Conservation (phyloP, 345 rosid genomes). For the Citrus unshiu region DNA sequence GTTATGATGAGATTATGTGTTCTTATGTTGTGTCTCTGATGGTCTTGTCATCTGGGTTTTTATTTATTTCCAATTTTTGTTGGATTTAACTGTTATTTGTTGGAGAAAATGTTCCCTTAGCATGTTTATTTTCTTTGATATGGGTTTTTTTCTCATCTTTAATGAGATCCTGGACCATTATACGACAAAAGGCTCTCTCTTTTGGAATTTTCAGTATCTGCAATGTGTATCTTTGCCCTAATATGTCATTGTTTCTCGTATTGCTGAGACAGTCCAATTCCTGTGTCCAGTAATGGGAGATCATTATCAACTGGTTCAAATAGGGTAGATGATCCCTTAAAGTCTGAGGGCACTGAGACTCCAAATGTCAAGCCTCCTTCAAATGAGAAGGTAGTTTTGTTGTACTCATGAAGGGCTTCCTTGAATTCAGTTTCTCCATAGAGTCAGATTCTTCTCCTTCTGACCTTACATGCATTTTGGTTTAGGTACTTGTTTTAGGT, state of each 20-base stretch:
- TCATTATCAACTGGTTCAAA: constrained; percentile 20
- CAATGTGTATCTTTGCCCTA: neutral
- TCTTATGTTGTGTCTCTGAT: neutral
- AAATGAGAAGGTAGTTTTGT: constrained; percentile 22
- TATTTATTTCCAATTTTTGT: neutral
- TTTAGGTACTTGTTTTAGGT: constrained; percentile 38
- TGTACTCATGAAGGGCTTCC: neutral
- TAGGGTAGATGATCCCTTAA: constrained; percentile 7
- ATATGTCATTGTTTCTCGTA: neutral
- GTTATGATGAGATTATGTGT: neutral
- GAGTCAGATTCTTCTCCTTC: neutral
- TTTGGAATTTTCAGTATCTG: neutral
- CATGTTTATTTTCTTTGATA: neutral
- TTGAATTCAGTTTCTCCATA: neutral
- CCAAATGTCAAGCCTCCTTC: constrained; percentile 4
- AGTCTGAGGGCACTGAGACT: constrained; percentile 12
- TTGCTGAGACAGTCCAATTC: constrained; percentile 10
- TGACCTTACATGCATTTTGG: neutral
- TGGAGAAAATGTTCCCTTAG: neutral
- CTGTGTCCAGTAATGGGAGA: constrained; percentile 17
- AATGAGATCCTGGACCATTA: too few relatives aligned
- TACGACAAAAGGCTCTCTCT: too few relatives aligned
- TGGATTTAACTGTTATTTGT: neutral
- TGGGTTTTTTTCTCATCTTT: neutral
- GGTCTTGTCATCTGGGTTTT: neutral